phyloP scores from a whole-genome alignment of 495 filamentous ascomycete species.

The Penicillium egyptiacum region DNA sequence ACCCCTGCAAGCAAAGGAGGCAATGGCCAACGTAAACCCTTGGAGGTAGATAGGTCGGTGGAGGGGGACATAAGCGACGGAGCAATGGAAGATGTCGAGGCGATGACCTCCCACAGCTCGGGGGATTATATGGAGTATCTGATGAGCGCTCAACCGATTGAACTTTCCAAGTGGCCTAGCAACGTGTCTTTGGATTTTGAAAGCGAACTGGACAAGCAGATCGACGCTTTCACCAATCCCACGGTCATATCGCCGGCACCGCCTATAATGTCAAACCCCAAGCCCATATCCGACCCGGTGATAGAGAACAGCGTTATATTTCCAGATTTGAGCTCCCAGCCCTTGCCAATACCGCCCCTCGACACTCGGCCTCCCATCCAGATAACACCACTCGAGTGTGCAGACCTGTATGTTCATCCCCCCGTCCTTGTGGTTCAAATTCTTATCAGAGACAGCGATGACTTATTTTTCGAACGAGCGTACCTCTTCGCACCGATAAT shows the following conservation, averaged over 20 bases:
- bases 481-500: neutral
- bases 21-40: neutral
- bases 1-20: neutral
- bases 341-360: neutral
- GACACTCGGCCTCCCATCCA: neutral
- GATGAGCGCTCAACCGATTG: neutral
- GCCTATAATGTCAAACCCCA: neutral
- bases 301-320: neutral
- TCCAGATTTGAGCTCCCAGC: neutral
- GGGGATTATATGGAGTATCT: neutral
- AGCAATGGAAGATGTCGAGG: neutral
- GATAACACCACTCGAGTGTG: neutral
- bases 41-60: neutral
- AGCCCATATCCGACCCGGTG: neutral
- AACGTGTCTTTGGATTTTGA: neutral
- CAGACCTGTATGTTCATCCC: neutral
- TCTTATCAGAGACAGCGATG: neutral
- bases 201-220: neutral
- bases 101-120: neutral
- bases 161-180: neutral
- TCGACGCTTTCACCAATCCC: neutral
- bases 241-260: neutral
- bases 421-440: neutral
- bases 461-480: neutral
- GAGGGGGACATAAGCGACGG: neutral